phyloP scores from a whole-genome alignment of 345 rosid species.

The Aegle marmelos region DNA sequence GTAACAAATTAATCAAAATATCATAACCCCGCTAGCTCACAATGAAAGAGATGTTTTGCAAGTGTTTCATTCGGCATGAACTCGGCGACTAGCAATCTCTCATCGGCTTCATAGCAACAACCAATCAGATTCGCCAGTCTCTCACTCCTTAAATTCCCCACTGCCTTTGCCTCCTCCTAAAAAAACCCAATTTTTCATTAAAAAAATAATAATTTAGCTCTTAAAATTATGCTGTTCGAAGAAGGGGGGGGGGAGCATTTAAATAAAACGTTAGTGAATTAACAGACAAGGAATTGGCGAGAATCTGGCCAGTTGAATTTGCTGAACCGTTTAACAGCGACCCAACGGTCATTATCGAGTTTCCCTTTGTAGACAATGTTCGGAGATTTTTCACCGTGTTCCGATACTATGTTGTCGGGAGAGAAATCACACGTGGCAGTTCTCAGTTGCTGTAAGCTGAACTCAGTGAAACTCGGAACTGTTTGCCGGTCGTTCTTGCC shows the following conservation, averaged over 20 bases:
- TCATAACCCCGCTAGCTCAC: conserved; percentile 32
- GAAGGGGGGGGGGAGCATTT: background rate
- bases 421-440: conserved; percentile 77
- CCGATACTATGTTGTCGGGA: conserved; percentile 85
- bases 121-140: conserved; percentile 84
- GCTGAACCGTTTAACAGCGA: conserved; percentile 91
- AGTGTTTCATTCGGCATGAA: conserved; percentile 94
- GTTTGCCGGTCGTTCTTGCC: conserved; percentile 40
- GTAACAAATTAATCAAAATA: background rate
- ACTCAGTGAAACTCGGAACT: conserved; percentile 76
- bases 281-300: conserved; percentile 85
- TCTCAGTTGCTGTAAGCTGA: conserved; percentile 68
- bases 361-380: conserved; percentile 87
- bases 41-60: conserved; percentile 94
- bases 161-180: conserved; percentile 91
- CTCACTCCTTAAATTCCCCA: conserved; percentile 86
- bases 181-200: background rate
- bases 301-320: conserved; percentile 91
- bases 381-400: conserved; percentile 97
- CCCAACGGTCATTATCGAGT: conserved; percentile 63
- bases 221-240: background rate
- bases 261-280: background rate
- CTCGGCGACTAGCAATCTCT: conserved; percentile 87
- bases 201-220: background rate
- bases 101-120: conserved; percentile 86